These are phyloP conservation scores for Yarrowia sp. DNA, from an alignment of 805 yeast genomes.

Conservation along the genomic window DNA sequence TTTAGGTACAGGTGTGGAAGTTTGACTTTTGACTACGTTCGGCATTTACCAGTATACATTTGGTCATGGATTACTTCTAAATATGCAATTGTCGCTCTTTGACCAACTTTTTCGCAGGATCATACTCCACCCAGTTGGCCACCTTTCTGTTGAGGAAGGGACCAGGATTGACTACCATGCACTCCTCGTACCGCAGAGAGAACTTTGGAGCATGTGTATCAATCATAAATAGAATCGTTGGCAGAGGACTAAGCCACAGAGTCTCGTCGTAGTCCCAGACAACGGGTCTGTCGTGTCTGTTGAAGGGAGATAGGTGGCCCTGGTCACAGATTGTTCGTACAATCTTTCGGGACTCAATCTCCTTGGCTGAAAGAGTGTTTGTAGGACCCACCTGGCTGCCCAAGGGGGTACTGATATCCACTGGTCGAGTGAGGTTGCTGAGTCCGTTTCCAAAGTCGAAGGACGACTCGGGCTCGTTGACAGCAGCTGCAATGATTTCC, in stretches of 20 bases:
- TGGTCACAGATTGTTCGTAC: slow-evolving; percentile 83
- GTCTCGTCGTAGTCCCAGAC: slow-evolving; percentile 67
- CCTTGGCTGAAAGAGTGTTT: slow-evolving; percentile 30
- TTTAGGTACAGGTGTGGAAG: too few relatives aligned
- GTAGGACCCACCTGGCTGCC: slow-evolving; percentile 9
- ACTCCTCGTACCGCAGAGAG: slow-evolving; percentile 76
- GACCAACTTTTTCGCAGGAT: slow-evolving; percentile 54
- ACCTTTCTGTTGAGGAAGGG: slow-evolving; percentile 45
- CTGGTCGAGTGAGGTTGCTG: not conserved
- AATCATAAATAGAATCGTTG: slow-evolving; percentile 56
- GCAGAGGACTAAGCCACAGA: slow-evolving; percentile 73
- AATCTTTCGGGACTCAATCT: slow-evolving; percentile 45
- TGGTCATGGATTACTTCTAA: slow-evolving; percentile 2
- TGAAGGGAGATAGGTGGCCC: slow-evolving; percentile 81
- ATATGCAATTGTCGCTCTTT: slow-evolving; percentile 30
- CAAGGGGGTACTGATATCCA: slow-evolving; percentile 5
- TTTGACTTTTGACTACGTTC: too few relatives aligned
- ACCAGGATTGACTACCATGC: slow-evolving; percentile 74
- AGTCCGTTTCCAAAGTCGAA: not conserved
- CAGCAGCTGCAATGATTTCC: not conserved
- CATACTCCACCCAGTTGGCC: slow-evolving; percentile 70
- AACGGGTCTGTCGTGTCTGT: slow-evolving; percentile 56
- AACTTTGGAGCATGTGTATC: slow-evolving; percentile 71
- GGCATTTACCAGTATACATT: too few relatives aligned
- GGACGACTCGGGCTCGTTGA: not conserved